Evolutionary conservation across 2,329 filamentous ascomycete species (phyloP).

Genomic region (Alternaria gaisen): DNA sequence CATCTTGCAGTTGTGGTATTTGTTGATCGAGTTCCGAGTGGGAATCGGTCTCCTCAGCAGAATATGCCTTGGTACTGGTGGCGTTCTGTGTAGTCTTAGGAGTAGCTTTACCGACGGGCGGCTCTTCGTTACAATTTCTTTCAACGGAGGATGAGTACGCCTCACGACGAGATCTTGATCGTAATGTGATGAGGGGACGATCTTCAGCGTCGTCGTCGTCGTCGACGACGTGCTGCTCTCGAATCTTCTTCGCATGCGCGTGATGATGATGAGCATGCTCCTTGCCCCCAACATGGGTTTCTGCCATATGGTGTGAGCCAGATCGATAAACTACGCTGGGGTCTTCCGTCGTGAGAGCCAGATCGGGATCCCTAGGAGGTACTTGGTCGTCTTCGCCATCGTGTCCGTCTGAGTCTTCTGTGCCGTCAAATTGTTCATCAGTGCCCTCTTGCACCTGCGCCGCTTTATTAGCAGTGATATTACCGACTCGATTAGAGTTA

Average conservation of each 20-base stretch:
- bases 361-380: background rate
- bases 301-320: background rate
- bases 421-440: background rate
- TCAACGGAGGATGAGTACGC: conserved; percentile 6
- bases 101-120: background rate
- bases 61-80: background rate
- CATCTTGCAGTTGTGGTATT: background rate
- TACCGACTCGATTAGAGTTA: background rate
- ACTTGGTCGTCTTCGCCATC: background rate
- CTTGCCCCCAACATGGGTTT: background rate
- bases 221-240: background rate
- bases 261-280: background rate
- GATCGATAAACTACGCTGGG: background rate
- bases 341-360: background rate
- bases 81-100: background rate
- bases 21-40: background rate
- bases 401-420: background rate
- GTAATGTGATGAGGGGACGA: background rate
- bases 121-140: background rate
- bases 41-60: background rate
- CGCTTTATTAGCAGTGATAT: background rate
- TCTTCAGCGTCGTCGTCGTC: background rate
- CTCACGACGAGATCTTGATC: conserved; percentile 6
- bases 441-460: background rate
- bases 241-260: background rate